Evolutionary conservation across 2,329 filamentous ascomycete genomes (phyloP).

Genomic region (Aspergillus calidoustus): DNA sequence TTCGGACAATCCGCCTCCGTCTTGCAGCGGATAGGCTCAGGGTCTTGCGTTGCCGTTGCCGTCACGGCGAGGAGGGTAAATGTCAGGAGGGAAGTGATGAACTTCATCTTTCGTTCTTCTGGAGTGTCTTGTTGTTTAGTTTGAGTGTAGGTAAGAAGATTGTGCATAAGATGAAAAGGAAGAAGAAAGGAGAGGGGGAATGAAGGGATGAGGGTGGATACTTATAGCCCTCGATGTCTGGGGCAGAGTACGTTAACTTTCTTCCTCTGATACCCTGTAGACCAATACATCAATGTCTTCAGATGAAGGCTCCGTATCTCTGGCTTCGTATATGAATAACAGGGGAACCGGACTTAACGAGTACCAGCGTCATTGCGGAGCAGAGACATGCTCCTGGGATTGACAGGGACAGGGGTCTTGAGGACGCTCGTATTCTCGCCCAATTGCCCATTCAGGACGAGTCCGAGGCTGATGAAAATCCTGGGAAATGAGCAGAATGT

Average conservation of each 20-base stretch:
- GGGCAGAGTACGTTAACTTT: not conserved
- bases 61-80: not conserved
- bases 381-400: not conserved
- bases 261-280: not conserved
- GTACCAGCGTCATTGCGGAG: not conserved
- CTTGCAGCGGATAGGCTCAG: not conserved
- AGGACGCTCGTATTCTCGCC: not conserved
- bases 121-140: not conserved
- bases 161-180: not conserved
- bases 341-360: not conserved
- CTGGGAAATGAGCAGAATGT: not conserved
- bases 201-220: not conserved
- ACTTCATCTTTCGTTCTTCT: not conserved
- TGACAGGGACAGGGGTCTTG: not conserved
- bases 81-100: not conserved
- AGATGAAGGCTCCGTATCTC: not conserved
- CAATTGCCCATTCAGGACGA: not conserved
- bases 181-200: not conserved
- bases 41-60: not conserved
- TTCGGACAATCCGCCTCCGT: conserved; percentile 4
- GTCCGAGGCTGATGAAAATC: not conserved
- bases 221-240: not conserved
- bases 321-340: not conserved
- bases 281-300: not conserved
- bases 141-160: not conserved